These are phyloP conservation scores for Berkeleyomyces basicola DNA, from an alignment of 2,329 filamentous ascomycete species.

Conservation along the genomic window DNA sequence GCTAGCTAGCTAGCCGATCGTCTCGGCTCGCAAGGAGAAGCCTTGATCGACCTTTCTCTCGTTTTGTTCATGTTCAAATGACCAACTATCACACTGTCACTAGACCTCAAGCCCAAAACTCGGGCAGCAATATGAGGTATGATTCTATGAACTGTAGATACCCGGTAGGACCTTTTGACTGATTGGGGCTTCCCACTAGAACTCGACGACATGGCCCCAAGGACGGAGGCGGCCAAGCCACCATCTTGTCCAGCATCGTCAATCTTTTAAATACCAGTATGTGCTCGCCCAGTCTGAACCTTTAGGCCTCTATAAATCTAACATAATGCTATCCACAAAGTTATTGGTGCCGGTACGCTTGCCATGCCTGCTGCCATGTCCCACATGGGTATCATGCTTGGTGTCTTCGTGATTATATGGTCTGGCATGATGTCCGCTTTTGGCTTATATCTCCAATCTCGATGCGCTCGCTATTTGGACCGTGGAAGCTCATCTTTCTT, in stretches of 20 bases:
- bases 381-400: conserved; percentile 84
- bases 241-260: conserved; percentile 79
- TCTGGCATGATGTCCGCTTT: conserved; percentile 79
- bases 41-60: background rate
- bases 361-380: conserved; percentile 92
- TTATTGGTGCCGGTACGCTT: conserved; percentile 84
- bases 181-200: conserved; percentile 21
- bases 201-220: conserved; percentile 49
- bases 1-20: background rate
- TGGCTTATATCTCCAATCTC: conserved; percentile 83
- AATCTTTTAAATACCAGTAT: conserved; percentile 92
- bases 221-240: conserved; percentile 64
- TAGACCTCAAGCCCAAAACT: conserved; percentile 14
- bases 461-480: conserved; percentile 85
- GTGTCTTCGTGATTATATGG: conserved; percentile 75
- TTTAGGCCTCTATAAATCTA: background rate
- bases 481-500: conserved; percentile 83
- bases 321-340: conserved; percentile 28
- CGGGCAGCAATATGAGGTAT: conserved; percentile 35
- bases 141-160: background rate
- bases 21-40: background rate
- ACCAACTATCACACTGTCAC: conserved; percentile 37
- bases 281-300: conserved; percentile 17
- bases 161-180: background rate
- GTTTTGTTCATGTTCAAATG: conserved; percentile 24